A percentile compares a stretch with the other conserved stretches of the same genome.
Evolutionary conservation across 768 basidiomycete species (phyloP).

Genomic region (Boletus vermiculosoides): DNA sequence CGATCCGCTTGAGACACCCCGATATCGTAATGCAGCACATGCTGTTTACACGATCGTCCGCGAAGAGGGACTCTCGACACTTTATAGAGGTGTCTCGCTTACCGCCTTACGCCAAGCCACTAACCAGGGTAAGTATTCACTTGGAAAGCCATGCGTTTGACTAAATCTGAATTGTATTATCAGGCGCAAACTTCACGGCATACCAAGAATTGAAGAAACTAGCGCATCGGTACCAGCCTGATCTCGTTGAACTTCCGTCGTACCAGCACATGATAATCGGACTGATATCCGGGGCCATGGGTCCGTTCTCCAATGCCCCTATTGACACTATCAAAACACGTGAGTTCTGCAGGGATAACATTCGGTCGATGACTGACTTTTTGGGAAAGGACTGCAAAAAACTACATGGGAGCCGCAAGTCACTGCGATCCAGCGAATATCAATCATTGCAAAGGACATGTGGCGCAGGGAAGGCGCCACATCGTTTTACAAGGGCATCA

Average conservation of each 20-base stretch:
- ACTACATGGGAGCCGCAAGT: slow-evolving; percentile 70
- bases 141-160: neutral
- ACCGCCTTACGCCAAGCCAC: slow-evolving; percentile 96
- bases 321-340: slow-evolving; percentile 95
- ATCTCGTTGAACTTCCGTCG: slow-evolving; percentile 75
- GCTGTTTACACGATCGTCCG: slow-evolving; percentile 92
- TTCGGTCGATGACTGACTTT: neutral
- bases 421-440: slow-evolving; percentile 76
- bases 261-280: slow-evolving; percentile 97
- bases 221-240: slow-evolving; percentile 76
- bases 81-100: slow-evolving; percentile 91
- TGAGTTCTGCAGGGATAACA: slow-evolving; percentile 34
- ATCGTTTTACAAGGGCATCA: slow-evolving; percentile 99
- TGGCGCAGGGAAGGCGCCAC: slow-evolving; percentile 84
- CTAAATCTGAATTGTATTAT: neutral
- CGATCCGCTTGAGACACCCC: slow-evolving; percentile 89
- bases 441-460: slow-evolving; percentile 85
- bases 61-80: slow-evolving; percentile 81
- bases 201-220: slow-evolving; percentile 96
- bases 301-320: slow-evolving; percentile 97
- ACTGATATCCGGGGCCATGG: slow-evolving; percentile 95
- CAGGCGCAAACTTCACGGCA: slow-evolving; percentile 95
- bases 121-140: slow-evolving; percentile 71
- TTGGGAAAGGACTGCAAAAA: slow-evolving; percentile 73
- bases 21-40: slow-evolving; percentile 96